Base-by-base conservation (phyloP, 768 basidiomycete species). In the Podaxis sp. region DNA sequence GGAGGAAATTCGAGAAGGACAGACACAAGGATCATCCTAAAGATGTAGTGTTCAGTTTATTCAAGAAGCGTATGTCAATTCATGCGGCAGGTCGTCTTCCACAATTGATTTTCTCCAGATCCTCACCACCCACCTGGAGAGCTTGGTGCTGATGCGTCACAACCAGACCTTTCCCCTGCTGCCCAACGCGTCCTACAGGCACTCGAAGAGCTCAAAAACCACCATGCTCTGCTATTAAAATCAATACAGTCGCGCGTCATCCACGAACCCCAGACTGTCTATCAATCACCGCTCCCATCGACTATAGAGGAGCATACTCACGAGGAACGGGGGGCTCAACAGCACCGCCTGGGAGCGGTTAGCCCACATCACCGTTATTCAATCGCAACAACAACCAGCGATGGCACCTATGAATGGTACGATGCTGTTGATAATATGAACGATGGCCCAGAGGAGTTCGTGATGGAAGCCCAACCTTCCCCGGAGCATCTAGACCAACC, bases 351-450 rank as follows among this genome's bases (percentile, higher is more conserved):
- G 28, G 60, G 33, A 36, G 44, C n/a, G 28, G 26, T 41, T 30
- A 44, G 37, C 71, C 10, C 74, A 74, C 44, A 73, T 33, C 77
- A 78, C 58, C 80, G 81, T 37, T 70, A 78, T 56, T 86, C 85
- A 11, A 76, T 81, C 38, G 70, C 78, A 40, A 85, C 84, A 2
- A 80, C 80, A 33, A 70, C 76, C 28, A 83, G 81, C 50, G 86
- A 84, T 58, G 82, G 80, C 28, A 71, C 80, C 60, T 76, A 80
- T 56, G 84, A 92, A 68, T 94, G 91, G 91, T 93, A 83, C 68
- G 92, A 94, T 66, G 92, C 91, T 8, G 76, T 80, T 36, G 89
- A 89, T 36, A 84, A 87, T 65, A 75, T 81, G 44, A 89, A 88
- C 26, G 85, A 88, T 65, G 88, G 85, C 1, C 82, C 86, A 4